A percentile compares a stretch with the other conserved stretches of the same genome.
Evolutionary conservation across 306 rosid genomes (phyloP).

Genomic region (Cicer yamashitae): DNA sequence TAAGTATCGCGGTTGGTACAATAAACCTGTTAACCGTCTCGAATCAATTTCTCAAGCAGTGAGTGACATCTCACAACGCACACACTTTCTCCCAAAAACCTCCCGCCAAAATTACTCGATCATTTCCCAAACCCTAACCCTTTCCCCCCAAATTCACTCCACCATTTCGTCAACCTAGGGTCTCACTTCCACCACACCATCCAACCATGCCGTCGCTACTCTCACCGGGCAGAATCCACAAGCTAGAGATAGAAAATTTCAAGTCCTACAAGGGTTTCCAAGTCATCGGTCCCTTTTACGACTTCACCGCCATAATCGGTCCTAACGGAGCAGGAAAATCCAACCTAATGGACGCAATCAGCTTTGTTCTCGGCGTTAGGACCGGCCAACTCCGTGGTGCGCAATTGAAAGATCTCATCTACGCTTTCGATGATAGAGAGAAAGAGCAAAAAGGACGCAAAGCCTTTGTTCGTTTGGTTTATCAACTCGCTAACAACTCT

Average conservation of each 20-base stretch:
- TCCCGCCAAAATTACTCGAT: neutral
- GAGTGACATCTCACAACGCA: too few species aligned
- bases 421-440: slow-evolving; percentile 87
- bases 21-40: too few species aligned
- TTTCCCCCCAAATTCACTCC: slow-evolving; percentile 12
- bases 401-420: slow-evolving; percentile 89
- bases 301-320: slow-evolving; percentile 95
- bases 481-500: slow-evolving; percentile 68
- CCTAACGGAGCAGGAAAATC: slow-evolving; percentile 98
- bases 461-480: slow-evolving; percentile 85
- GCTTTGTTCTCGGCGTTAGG: slow-evolving; percentile 97
- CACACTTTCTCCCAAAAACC: neutral
- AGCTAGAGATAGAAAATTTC: slow-evolving; percentile 91
- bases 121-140: slow-evolving; percentile 40
- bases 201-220: slow-evolving; percentile 77
- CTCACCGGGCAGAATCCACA: slow-evolving; percentile 85
- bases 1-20: too few species aligned
- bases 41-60: too few species aligned
- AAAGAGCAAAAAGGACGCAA: slow-evolving; percentile 88
- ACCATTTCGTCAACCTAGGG: slow-evolving; percentile 24
- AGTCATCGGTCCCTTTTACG: slow-evolving; percentile 86
- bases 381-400: slow-evolving; percentile 98
- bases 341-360: slow-evolving; percentile 98
- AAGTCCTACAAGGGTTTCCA: slow-evolving; percentile 94
- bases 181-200: slow-evolving; percentile 7